Conservation (phyloP, 1,284 basidiomycete species). For the Pisolithus thermaeus region DNA sequence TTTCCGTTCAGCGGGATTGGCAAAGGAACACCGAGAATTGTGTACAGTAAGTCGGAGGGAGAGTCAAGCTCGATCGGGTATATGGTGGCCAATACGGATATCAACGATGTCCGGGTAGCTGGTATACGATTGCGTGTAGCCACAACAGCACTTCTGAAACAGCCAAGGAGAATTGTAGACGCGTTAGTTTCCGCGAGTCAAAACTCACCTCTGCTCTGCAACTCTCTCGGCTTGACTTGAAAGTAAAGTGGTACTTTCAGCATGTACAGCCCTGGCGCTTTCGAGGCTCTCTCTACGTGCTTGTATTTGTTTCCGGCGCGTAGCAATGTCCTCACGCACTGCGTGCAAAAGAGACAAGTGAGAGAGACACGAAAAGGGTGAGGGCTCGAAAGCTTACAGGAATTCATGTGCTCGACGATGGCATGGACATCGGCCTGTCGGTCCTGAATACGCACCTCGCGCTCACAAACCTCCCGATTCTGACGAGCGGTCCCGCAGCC, state of each 20-base stretch:
- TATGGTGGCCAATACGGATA: conserved; percentile 73
- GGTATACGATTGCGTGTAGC: conserved; percentile 45
- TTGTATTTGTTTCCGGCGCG: conserved; percentile 37
- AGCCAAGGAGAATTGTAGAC: conserved; percentile 4
- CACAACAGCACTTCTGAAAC: conserved; percentile 39
- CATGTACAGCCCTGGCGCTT: conserved; percentile 38
- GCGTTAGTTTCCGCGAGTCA: background rate
- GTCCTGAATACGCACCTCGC: conserved; percentile 46
- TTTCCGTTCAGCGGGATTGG: conserved; percentile 73
- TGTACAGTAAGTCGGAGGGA: conserved; percentile 77
- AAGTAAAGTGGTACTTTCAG: conserved; percentile 32
- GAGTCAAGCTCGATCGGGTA: conserved; percentile 87
- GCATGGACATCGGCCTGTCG: conserved; percentile 35
- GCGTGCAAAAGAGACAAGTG: conserved; percentile 9
- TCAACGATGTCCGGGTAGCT: conserved; percentile 58
- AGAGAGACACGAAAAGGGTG: conserved; percentile 12
- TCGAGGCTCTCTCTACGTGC: conserved; percentile 45
- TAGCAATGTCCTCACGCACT: conserved; percentile 41
- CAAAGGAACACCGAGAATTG: conserved; percentile 76
- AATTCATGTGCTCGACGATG: conserved; percentile 38
- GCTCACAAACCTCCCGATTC: conserved; percentile 60
- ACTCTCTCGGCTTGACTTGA: conserved; percentile 25
- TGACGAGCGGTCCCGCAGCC: conserved; percentile 29
- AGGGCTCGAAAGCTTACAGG: conserved; percentile 37
- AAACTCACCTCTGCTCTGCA: conserved; percentile 20